phyloP scores from a whole-genome alignment of 768 basidiomycete species.

The Pholiota conissans region DNA sequence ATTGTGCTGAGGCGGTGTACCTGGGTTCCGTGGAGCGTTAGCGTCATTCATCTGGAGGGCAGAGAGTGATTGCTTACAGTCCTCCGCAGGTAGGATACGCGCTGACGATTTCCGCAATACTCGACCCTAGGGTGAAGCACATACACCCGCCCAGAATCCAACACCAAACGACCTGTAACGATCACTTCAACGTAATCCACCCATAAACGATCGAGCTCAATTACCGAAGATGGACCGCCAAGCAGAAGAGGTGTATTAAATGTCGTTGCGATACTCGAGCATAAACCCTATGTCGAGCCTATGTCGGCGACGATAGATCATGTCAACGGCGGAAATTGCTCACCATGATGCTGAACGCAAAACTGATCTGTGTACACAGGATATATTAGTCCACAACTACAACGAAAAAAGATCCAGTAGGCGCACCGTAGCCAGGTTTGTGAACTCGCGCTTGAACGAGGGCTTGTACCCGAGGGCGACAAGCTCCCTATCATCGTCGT shows the following conservation, averaged over 20 bases:
- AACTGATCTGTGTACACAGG: slow-evolving; percentile 58
- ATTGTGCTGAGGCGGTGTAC: slow-evolving; percentile 80
- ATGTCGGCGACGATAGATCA: slow-evolving; percentile 1
- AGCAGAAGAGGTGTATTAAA: slow-evolving; percentile 73
- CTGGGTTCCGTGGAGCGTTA: slow-evolving; percentile 28
- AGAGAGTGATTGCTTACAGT: slow-evolving; percentile 40
- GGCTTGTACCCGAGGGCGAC: slow-evolving; percentile 72
- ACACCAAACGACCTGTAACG: slow-evolving; percentile 59
- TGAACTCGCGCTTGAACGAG: slow-evolving; percentile 84
- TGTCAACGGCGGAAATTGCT: slow-evolving; percentile 10
- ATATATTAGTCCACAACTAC: background rate
- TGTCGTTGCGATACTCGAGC: slow-evolving; percentile 75
- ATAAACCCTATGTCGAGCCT: slow-evolving; percentile 51
- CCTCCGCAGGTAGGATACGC: slow-evolving; percentile 77
- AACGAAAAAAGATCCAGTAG: background rate
- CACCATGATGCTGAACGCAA: slow-evolving; percentile 80
- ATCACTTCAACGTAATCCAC: slow-evolving; percentile 1
- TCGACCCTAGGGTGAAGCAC: slow-evolving; percentile 74
- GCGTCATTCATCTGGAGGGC: background rate
- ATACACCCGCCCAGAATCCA: slow-evolving; percentile 73
- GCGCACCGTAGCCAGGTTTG: slow-evolving; percentile 74
- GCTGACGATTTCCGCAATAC: slow-evolving; percentile 77
- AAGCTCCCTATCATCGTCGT: slow-evolving; percentile 67
- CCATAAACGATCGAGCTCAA: slow-evolving; percentile 12
- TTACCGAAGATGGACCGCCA: slow-evolving; percentile 69